These are phyloP conservation scores for Pseudocercospora crystallina DNA, from an alignment of 2,329 filamentous ascomycete genomes.

Conservation along the genomic window DNA sequence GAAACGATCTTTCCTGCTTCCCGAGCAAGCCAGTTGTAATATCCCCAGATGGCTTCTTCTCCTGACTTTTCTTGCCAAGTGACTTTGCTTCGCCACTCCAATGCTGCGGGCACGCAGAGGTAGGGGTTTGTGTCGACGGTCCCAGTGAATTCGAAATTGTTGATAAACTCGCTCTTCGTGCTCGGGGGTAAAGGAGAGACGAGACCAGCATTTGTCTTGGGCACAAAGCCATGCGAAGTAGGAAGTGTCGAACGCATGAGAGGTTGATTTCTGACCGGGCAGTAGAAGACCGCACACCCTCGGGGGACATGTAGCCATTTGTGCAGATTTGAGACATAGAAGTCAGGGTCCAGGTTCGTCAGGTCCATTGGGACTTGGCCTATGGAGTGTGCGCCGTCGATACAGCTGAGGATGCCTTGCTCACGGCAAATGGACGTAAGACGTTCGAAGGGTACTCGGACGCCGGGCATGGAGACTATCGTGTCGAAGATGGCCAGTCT, in stretches of 20 bases:
- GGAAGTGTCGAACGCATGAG: conserved; percentile 73
- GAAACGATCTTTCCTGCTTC: conserved; percentile 64
- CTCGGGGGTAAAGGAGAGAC: conserved; percentile 43
- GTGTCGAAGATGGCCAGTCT: conserved; percentile 75
- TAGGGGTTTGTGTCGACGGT: conserved; percentile 72
- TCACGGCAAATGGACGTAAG: conserved; percentile 65
- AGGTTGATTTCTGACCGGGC: conserved; percentile 72
- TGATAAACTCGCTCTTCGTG: conserved; percentile 61
- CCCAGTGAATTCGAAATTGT: conserved; percentile 64
- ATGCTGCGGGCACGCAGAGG: conserved; percentile 66
- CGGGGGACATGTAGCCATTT: conserved; percentile 87
- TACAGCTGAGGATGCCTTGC: conserved; percentile 66
- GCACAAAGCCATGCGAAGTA: conserved; percentile 75
- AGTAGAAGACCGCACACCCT: conserved; percentile 77
- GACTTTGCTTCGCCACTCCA: conserved; percentile 62
- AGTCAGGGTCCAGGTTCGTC: conserved; percentile 68
- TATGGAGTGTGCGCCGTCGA: conserved; percentile 84
- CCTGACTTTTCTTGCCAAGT: conserved; percentile 52
- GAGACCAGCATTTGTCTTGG: conserved; percentile 35
- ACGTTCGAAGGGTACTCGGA: conserved; percentile 74
- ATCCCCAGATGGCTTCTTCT: conserved; percentile 66
- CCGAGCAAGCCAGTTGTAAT: conserved; percentile 62
- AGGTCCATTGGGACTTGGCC: conserved; percentile 77
- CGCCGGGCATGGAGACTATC: conserved; percentile 74
- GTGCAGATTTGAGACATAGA: conserved; percentile 83